Conservation (phyloP, 73 alveolate species). For the Breviolum minutum region DNA sequence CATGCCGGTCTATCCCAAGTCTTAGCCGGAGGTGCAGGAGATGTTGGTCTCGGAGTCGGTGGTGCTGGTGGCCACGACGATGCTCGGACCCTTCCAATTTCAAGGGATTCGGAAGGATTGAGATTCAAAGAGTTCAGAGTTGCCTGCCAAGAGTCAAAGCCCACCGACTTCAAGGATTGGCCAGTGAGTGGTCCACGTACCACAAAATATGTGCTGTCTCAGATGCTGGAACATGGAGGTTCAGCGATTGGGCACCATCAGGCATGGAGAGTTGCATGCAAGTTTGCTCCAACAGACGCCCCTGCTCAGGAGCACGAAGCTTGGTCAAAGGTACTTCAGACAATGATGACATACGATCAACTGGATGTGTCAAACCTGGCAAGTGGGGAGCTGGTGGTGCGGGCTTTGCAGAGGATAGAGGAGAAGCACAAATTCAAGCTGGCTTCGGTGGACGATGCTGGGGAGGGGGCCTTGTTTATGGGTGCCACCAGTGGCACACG, state of each 20-base stretch:
- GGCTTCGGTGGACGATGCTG: slow-evolving; percentile 6
- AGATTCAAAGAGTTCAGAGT: slow-evolving; percentile 18
- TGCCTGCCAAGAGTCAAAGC: background rate
- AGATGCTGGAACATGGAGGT: slow-evolving; percentile 67
- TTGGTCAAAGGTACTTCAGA: slow-evolving; percentile 16
- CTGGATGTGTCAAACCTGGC: slow-evolving; percentile 45
- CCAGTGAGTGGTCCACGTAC: slow-evolving; percentile 21
- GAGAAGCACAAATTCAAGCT: slow-evolving; percentile 55
- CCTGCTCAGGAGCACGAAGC: slow-evolving; percentile 62
- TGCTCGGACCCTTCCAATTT: background rate
- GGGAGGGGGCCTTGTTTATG: slow-evolving; percentile 40
- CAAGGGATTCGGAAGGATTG: background rate
- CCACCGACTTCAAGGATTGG: slow-evolving; percentile 32
- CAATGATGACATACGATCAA: slow-evolving; percentile 42
- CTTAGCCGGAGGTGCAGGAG: background rate
- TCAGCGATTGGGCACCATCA: slow-evolving; percentile 41
- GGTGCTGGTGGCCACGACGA: slow-evolving; percentile 32
- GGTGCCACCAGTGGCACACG: background rate
- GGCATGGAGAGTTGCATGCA: slow-evolving; percentile 29
- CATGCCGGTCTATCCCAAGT: too few species aligned
- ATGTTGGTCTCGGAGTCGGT: background rate
- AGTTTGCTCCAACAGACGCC: background rate
- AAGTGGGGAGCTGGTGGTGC: background rate
- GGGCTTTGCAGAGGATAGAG: slow-evolving; percentile 26
- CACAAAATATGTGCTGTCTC: slow-evolving; percentile 6